Percentiles rank a stretch among this genome's conserved stretches.
These are phyloP conservation scores for Nidularia sp. DNA, from an alignment of 768 basidiomycete genomes.

Conservation along the genomic window DNA sequence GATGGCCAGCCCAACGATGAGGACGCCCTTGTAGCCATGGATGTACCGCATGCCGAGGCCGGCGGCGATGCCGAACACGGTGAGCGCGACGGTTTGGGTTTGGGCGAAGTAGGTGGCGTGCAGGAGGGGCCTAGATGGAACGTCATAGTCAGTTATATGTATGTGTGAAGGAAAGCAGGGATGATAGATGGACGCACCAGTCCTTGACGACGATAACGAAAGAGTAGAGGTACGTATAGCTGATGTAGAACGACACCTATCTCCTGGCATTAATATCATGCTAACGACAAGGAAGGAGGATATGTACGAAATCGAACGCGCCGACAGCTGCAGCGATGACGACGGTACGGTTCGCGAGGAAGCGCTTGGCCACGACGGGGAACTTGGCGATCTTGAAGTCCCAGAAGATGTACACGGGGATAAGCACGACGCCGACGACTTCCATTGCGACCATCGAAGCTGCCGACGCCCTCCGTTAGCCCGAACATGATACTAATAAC, in stretches of 20 bases:
- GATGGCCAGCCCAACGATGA: slow-evolving; percentile 55
- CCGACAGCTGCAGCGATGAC: slow-evolving; percentile 57
- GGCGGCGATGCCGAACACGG: slow-evolving; percentile 58
- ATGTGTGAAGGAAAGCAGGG: no score
- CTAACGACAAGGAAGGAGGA: neutral
- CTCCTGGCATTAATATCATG: neutral
- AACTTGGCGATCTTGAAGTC: slow-evolving; percentile 46
- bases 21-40: slow-evolving; percentile 52
- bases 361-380: slow-evolving; percentile 60
- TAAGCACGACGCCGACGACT: slow-evolving; percentile 37
- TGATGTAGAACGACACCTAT: slow-evolving; percentile 63
- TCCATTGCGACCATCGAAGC: slow-evolving; percentile 51
- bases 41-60: slow-evolving; percentile 52
- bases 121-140: slow-evolving; percentile 20
- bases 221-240: slow-evolving; percentile 71
- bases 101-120: slow-evolving; percentile 63
- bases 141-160: no score
- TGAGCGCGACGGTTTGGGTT: slow-evolving; percentile 55
- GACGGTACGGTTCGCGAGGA: slow-evolving; percentile 55
- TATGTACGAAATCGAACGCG: slow-evolving; percentile 56
- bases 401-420: slow-evolving; percentile 41
- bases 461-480: slow-evolving; percentile 11
- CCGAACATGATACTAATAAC: neutral
- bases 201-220: slow-evolving; percentile 53
- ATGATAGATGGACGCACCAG: slow-evolving; percentile 23